Evolutionary conservation across 2,329 filamentous ascomycete species (phyloP).

Genomic region (Diplodia seriata): DNA sequence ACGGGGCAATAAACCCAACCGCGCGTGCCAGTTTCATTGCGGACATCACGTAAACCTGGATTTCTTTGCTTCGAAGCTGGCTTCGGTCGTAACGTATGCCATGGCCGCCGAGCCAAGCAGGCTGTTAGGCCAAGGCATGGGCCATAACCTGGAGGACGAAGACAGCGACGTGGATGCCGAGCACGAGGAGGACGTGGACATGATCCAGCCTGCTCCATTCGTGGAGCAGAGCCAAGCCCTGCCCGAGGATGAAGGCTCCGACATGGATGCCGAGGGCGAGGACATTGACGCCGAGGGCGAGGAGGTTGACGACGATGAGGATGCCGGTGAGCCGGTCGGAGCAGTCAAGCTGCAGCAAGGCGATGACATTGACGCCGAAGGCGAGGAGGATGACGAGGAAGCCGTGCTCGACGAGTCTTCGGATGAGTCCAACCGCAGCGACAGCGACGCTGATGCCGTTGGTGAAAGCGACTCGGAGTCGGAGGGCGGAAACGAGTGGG

Average conservation of each 20-base stretch:
- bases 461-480: slow-evolving; percentile 55
- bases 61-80: slow-evolving; percentile 44
- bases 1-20: slow-evolving; percentile 15
- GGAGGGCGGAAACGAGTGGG: slow-evolving; percentile 64
- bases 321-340: slow-evolving; percentile 52
- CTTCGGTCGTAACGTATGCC: slow-evolving; percentile 50
- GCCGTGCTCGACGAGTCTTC: slow-evolving; percentile 47
- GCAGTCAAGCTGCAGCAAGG: slow-evolving; percentile 50
- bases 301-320: slow-evolving; percentile 58
- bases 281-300: slow-evolving; percentile 60
- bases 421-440: slow-evolving; percentile 46
- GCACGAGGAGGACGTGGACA: slow-evolving; percentile 47
- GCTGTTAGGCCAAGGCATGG: slow-evolving; percentile 46
- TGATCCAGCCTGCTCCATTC: slow-evolving; percentile 40
- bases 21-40: slow-evolving; percentile 13
- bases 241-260: slow-evolving; percentile 51
- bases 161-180: slow-evolving; percentile 49
- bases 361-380: slow-evolving; percentile 49
- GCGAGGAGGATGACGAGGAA: slow-evolving; percentile 50
- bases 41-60: slow-evolving; percentile 36
- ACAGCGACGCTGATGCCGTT: slow-evolving; percentile 46
- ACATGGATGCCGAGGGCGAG: slow-evolving; percentile 55
- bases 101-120: slow-evolving; percentile 50
- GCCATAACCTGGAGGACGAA: slow-evolving; percentile 44
- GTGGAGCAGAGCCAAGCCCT: slow-evolving; percentile 43